phyloP scores from a whole-genome alignment of 2,329 filamentous ascomycete species.

The Monilinia polystroma region DNA sequence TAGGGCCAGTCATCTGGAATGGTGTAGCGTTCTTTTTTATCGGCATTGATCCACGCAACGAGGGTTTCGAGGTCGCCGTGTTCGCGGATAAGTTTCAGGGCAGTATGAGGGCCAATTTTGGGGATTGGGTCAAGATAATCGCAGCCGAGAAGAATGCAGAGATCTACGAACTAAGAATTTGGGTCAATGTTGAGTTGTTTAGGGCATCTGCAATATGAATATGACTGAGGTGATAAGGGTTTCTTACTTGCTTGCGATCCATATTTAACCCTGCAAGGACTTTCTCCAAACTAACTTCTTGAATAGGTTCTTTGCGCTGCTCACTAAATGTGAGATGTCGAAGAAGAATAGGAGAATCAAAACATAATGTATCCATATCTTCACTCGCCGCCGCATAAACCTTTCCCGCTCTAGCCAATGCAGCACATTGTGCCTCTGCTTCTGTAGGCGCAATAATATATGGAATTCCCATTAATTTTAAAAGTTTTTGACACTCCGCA shows the following conservation, averaged over 20 bases:
- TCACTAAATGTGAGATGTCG: slow-evolving; percentile 96
- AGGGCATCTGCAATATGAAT: too few relatives aligned
- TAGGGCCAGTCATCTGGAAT: slow-evolving; percentile 98
- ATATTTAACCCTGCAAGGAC: slow-evolving; percentile 85
- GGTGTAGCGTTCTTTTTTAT: slow-evolving; percentile 74
- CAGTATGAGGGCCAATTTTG: slow-evolving; percentile 88
- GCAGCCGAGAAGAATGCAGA: slow-evolving; percentile 95
- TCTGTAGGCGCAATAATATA: slow-evolving; percentile 95
- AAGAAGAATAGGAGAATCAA: slow-evolving; percentile 85
- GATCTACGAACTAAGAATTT: slow-evolving; percentile 77
- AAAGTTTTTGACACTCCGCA: slow-evolving; percentile 82
- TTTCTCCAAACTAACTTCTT: slow-evolving; percentile 86
- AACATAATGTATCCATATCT: slow-evolving; percentile 98
- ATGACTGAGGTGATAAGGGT: neutral
- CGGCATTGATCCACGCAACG: slow-evolving; percentile 74
- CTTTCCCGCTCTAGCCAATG: slow-evolving; percentile 84
- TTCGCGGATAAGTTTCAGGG: slow-evolving; percentile 90
- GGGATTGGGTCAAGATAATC: slow-evolving; percentile 97
- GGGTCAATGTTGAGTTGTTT: slow-evolving; percentile 16
- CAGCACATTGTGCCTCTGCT: slow-evolving; percentile 94
- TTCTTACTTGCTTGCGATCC: slow-evolving; percentile 74
- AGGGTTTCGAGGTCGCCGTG: slow-evolving; percentile 85
- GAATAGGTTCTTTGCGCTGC: slow-evolving; percentile 95
- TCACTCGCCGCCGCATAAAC: slow-evolving; percentile 96
- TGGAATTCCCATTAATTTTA: slow-evolving; percentile 94